Conservation (phyloP, 495 filamentous ascomycete species). For the Aspergillus olivimuriae region DNA sequence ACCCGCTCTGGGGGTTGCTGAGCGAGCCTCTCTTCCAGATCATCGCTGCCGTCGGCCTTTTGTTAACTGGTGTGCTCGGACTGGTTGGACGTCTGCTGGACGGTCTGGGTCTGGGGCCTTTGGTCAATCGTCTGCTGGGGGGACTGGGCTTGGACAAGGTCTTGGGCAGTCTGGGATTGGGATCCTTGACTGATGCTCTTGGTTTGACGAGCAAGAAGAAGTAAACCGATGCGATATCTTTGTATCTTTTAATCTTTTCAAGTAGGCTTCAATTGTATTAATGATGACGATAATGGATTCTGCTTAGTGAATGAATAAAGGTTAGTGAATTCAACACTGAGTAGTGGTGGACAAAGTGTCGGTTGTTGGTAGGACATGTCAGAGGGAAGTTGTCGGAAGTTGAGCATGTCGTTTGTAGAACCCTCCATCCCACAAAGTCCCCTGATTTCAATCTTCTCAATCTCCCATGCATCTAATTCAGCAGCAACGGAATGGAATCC, state of each 20-base stretch:
- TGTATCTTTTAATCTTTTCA: neutral
- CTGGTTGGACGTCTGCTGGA: slow-evolving; percentile 76
- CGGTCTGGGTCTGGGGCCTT: slow-evolving; percentile 75
- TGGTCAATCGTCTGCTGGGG: slow-evolving; percentile 73
- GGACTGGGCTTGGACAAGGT: slow-evolving; percentile 76
- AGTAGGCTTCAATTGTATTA: too few relatives aligned
- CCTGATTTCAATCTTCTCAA: too few relatives aligned
- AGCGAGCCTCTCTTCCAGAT: slow-evolving; percentile 88
- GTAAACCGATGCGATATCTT: slow-evolving; percentile 2
- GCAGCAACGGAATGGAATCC: too few relatives aligned
- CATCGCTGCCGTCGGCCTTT: slow-evolving; percentile 79
- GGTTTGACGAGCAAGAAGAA: slow-evolving; percentile 31
- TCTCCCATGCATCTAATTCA: too few relatives aligned
- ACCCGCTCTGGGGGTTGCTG: slow-evolving; percentile 77
- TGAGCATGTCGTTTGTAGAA: too few relatives aligned
- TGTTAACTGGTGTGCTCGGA: slow-evolving; percentile 75
- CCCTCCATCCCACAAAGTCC: too few relatives aligned
- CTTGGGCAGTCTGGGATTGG: slow-evolving; percentile 66
- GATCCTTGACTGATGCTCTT: slow-evolving; percentile 49
- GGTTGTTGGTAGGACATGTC: too few relatives aligned
- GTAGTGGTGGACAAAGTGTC: too few relatives aligned
- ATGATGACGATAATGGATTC: too few relatives aligned
- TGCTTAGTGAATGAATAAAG: too few relatives aligned
- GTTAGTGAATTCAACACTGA: too few relatives aligned
- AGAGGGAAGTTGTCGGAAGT: too few relatives aligned